Evolutionary conservation across 75 land plant genomes (phyloP).

Genomic region (Picea sitchensis): DNA sequence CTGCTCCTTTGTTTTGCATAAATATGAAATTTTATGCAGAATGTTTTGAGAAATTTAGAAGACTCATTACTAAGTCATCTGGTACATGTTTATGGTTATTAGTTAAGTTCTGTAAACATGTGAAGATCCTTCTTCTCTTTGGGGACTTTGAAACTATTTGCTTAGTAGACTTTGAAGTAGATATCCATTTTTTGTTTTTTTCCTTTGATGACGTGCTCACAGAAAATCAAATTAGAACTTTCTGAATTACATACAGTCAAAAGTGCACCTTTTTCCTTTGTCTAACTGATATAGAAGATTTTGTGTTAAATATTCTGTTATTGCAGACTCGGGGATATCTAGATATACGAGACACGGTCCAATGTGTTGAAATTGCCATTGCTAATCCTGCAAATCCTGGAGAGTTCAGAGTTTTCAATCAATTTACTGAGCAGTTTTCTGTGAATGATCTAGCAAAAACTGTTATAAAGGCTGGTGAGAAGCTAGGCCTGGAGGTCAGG

Average conservation of each 20-base stretch:
- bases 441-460: conserved; percentile 87
- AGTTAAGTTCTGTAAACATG: neutral
- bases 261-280: neutral
- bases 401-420: conserved; percentile 97
- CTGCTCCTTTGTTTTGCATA: neutral
- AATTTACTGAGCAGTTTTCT: conserved; percentile 98
- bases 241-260: neutral
- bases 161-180: neutral
- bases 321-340: conserved; percentile 91
- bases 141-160: neutral
- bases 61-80: neutral
- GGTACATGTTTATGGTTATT: neutral
- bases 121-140: neutral
- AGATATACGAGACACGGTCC: conserved; percentile 95
- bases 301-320: conserved; percentile 11
- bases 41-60: neutral
- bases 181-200: neutral
- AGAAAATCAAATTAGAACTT: neutral
- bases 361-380: conserved; percentile 94
- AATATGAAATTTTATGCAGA: neutral
- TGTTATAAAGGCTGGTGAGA: conserved; percentile 86
- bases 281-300: neutral
- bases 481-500: conserved; percentile 85
- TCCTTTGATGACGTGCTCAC: neutral
- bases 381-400: conserved; percentile 87